Base-by-base conservation (phyloP, 495 filamentous ascomycete genomes). In the Parathielavia appendiculata region DNA sequence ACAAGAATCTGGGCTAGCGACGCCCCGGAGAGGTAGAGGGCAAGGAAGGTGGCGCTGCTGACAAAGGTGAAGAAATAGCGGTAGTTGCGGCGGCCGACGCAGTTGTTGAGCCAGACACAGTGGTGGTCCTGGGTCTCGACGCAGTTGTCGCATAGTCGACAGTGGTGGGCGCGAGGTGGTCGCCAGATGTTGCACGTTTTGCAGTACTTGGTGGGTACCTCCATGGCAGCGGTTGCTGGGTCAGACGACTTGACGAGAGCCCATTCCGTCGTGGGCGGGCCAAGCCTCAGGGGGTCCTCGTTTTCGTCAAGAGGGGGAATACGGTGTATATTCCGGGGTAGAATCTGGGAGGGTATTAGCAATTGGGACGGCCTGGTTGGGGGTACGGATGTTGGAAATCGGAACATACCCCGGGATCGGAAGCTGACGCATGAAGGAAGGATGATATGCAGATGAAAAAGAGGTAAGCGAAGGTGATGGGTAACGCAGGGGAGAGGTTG, bases 61-160 rank as follows among this genome's bases (percentile, higher is more conserved):
- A 97, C 81, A 72, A 97, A 98, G 19, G 86, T 81, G 66, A 97
- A 95, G 72, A 98, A 98, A 66, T 93, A 98, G 50, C 95, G 91
- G 71, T 98, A 98, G 71, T 98, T 98, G 54, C 93, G 89, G 36
- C 95, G 88, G 7, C 93, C 93, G 45, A 98, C 87, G 71, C 93
- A 98, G 70, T 97, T 98, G 74, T 98, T 98, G 51, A 98, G 83
- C 95, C 95, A 98, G 20, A 97, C 91, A 65, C 93, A 98, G 75
- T 98, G 93, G 66, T 98, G 93, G 67, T 98, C 93, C 63, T 97
- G 91, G 0, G 92, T 97, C 69, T 98, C 93, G 46, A 98, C 83
- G 69, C 93, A 98, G 68, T 92, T 95, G 73, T 98, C 92, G 69
- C 93, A 98, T 34, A 96, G 78, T 54, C 95, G 90, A 73, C 93